These are phyloP conservation scores for Oenanthe sinensis DNA, from an alignment of 129 eudicot genomes.

Conservation along the genomic window DNA sequence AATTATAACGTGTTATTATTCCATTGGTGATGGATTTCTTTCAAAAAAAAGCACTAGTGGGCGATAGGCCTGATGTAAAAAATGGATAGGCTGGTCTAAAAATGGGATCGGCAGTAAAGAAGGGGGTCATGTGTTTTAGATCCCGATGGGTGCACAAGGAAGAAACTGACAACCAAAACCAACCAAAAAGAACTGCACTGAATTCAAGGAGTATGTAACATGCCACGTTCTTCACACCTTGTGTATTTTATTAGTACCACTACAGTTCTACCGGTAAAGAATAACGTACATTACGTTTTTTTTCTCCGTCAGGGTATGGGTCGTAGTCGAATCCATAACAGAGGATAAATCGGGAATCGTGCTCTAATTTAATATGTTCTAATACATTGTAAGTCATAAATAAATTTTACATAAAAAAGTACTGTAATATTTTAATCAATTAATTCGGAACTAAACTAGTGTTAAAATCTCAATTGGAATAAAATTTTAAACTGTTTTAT, in stretches of 20 bases:
- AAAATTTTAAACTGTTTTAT: too few relatives aligned
- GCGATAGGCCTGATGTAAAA: background rate
- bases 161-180: background rate
- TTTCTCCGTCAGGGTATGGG: too few relatives aligned
- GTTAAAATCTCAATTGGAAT: too few relatives aligned
- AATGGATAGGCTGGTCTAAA: background rate
- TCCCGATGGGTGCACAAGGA: background rate
- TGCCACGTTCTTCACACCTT: constrained; percentile 3
- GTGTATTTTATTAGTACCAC: background rate
- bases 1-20: background rate
- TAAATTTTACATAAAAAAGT: too few relatives aligned
- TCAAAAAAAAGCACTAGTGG: background rate
- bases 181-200: background rate
- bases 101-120: background rate
- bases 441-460: too few relatives aligned
- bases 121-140: background rate
- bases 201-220: background rate
- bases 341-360: too few relatives aligned
- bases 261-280: background rate
- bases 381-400: too few relatives aligned
- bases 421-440: too few relatives aligned
- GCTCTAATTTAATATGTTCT: too few relatives aligned
- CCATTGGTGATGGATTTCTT: background rate
- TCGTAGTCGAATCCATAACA: too few relatives aligned
- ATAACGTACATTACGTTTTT: too few relatives aligned